Evolutionary conservation across 805 yeast genomes (phyloP).

Genomic region (Saccharomycopsis selenospora): DNA sequence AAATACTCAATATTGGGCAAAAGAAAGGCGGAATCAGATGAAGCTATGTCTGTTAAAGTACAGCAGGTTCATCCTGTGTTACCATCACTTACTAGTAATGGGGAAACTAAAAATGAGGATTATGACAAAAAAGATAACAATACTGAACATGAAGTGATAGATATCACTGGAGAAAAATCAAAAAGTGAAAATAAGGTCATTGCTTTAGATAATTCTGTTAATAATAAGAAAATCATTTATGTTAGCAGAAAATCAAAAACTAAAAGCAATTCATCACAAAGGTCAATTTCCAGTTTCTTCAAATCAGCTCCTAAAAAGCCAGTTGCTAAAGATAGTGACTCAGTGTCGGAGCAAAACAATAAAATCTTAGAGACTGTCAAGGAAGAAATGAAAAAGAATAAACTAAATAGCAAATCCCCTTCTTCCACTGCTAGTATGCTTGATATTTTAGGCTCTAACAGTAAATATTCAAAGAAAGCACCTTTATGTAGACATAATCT

Average conservation of each 20-base stretch:
- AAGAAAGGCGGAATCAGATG: slow-evolving; percentile 2
- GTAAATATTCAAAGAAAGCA: slow-evolving; percentile 13
- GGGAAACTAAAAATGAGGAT: background rate
- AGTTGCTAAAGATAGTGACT: background rate
- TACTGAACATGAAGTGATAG: background rate
- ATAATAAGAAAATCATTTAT: slow-evolving; percentile 10
- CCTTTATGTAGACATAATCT: slow-evolving; percentile 45
- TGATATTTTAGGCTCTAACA: slow-evolving; percentile 2
- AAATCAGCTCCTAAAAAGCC: slow-evolving; percentile 7
- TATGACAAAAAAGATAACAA: background rate
- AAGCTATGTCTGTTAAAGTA: background rate
- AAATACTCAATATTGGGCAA: slow-evolving; percentile 14
- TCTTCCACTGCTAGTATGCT: background rate
- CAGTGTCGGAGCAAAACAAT: background rate
- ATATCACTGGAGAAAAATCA: background rate
- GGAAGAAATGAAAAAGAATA: slow-evolving; percentile 2
- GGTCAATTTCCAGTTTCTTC: slow-evolving; percentile 25
- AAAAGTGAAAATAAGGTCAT: background rate
- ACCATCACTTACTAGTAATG: background rate
- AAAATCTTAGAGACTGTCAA: slow-evolving; percentile 1
- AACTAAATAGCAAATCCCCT: no score
- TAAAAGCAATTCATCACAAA: slow-evolving; percentile 17
- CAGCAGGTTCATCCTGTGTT: background rate
- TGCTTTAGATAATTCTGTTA: background rate
- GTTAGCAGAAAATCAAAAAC: slow-evolving; percentile 12